Conservation (phyloP, 768 basidiomycete species). For the Leccinum imitatum region DNA sequence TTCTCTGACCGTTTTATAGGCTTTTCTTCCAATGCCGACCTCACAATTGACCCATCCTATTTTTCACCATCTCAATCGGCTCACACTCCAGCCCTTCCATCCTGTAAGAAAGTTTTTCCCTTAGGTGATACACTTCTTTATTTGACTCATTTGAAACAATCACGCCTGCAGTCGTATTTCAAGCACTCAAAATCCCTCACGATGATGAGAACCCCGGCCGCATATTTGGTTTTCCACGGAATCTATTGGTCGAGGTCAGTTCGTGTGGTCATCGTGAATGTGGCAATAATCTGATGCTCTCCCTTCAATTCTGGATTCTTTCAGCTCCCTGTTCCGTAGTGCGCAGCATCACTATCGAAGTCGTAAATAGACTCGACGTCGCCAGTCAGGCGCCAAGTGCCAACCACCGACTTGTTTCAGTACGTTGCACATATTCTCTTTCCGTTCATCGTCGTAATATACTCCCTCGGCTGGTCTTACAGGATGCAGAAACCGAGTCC, state of each 20-base stretch:
- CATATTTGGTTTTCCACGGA: no score
- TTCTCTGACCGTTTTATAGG: conserved; percentile 26
- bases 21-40: conserved; percentile 43
- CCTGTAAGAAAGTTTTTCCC: conserved; percentile 34
- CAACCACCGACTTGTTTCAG: no score
- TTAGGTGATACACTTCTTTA: neutral
- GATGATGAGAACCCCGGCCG: conserved; percentile 31
- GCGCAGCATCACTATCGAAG: no score
- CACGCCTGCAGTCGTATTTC: conserved; percentile 37
- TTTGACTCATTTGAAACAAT: conserved; percentile 22
- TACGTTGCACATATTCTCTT: conserved; percentile 35
- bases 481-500: conserved; percentile 71
- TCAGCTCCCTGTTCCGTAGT: no score
- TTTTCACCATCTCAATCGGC: conserved; percentile 37
- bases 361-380: no score
- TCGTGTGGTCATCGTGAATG: no score
- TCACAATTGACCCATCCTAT: conserved; percentile 39
- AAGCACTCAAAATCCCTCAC: conserved; percentile 45
- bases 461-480: conserved; percentile 54
- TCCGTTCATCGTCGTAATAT: conserved; percentile 4
- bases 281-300: no score
- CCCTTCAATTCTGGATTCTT: no score
- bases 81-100: conserved; percentile 42
- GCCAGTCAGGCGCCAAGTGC: no score
- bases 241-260: no score